Evolutionary conservation across 176 grass and related monocot genomes (phyloP), one percentile per base, ranked within the genome.

Genomic region (Oryza glumipatula): DNA sequence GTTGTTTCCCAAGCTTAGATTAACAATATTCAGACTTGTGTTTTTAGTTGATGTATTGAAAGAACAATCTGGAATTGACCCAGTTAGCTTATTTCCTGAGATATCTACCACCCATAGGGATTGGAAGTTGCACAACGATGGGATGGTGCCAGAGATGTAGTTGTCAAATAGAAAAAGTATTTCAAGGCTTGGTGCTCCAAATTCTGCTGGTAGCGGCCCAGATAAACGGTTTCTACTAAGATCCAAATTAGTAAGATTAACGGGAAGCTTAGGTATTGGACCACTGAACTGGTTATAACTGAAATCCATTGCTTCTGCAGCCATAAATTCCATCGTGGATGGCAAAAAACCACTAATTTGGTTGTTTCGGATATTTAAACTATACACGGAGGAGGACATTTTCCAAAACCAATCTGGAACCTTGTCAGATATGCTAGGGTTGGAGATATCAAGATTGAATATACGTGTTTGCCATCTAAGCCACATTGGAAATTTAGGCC

Each of bases 321-420:
- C 7, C 70, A 54, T 30, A 21, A 85, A 70, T 46, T 86, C 69
- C 26, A 94, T 45, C 5, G 22, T 49, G 21, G n/a, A 23, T 4
- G 83, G 81, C 1, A 91, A 11, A 0, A 2, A 17, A 0, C 86
- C 89, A 2, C n/a, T 51, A 24, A 91, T 74, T 6, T 48, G 4
- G 65, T 94, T 91, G 1, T 80, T 19, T 11, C 67, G 19, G 26
- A 91, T 49, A 24, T 88, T 76, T 12, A 89, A 4, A 47, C 0
- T 1, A 0, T 0, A 0, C 4, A 76, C 63, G 0, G 69, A 43
- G 6, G 79, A 83, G 66, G 24, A 15, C 0, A 1, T 15, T 45
- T 28, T 73, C 90, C 86, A 86, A 9, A 92, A 88, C 86, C 83
- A 92, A 28, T 78, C 61, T 0, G 83, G 86, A 0, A 89, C 21